Evolutionary conservation across 1,284 basidiomycete genomes (phyloP).

Genomic region (Moesziomyces aphidis): DNA sequence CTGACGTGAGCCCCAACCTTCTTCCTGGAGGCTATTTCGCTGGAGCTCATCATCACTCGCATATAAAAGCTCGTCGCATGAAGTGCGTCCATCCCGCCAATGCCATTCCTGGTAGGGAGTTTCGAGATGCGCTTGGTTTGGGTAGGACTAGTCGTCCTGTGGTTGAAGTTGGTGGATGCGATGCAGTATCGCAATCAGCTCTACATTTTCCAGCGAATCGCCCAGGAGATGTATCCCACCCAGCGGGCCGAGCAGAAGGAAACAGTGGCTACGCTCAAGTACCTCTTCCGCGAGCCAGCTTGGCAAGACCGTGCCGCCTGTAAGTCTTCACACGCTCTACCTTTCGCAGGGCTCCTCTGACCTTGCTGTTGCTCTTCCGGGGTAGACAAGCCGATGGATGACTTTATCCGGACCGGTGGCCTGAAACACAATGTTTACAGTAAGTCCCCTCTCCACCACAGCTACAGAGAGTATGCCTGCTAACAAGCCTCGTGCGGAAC

Average conservation of each 20-base stretch:
- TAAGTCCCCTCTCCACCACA: not conserved
- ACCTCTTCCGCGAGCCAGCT: not conserved
- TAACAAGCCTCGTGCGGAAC: not conserved
- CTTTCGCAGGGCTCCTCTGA: too few relatives aligned
- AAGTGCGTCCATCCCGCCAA: too few relatives aligned
- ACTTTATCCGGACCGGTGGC: conserved; percentile 13
- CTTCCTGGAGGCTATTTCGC: too few relatives aligned
- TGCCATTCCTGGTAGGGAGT: too few relatives aligned
- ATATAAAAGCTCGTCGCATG: too few relatives aligned
- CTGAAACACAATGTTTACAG: not conserved
- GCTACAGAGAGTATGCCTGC: not conserved
- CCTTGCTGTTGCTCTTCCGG: too few relatives aligned
- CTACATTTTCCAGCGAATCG: conserved; percentile 8
- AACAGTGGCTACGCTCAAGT: conserved; percentile 9
- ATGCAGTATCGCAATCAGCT: not conserved
- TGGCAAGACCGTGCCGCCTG: not conserved
- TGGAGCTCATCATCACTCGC: too few relatives aligned
- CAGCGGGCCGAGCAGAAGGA: not conserved
- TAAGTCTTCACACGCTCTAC: too few relatives aligned
- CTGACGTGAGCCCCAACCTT: too few relatives aligned
- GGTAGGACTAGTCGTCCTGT: not conserved
- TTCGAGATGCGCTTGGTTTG: not conserved
- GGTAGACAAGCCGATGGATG: not conserved
- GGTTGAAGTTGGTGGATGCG: too few relatives aligned
- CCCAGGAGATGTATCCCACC: not conserved